Percentiles rank a stretch among this genome's conserved stretches.
phyloP scores from a whole-genome alignment of 768 basidiomycete genomes.

The Infundibulicybe gibba region DNA sequence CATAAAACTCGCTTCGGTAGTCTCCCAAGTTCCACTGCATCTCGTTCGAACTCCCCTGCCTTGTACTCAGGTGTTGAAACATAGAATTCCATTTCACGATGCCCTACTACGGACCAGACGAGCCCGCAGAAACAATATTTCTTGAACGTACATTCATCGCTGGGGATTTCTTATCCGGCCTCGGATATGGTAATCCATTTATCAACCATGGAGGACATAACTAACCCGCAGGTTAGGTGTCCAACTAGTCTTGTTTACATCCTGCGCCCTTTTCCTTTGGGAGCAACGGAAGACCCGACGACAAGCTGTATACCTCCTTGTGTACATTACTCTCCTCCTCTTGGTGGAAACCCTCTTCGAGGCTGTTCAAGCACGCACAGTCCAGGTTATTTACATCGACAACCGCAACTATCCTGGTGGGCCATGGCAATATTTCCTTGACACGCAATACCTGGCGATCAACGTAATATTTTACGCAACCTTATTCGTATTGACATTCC shows the following conservation, averaged over 20 bases:
- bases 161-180: conserved; percentile 30
- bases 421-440: conserved; percentile 37
- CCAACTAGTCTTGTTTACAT: too few relatives aligned
- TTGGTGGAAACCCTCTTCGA: conserved; percentile 2
- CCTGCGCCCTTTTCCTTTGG: too few relatives aligned
- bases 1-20: too few relatives aligned
- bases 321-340: conserved; percentile 2
- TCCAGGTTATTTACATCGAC: conserved; percentile 5
- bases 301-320: background rate
- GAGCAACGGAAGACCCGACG: too few relatives aligned
- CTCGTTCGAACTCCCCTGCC: too few relatives aligned
- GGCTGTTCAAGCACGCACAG: conserved; percentile 1
- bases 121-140: conserved; percentile 18
- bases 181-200: conserved; percentile 23
- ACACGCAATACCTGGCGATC: conserved; percentile 33
- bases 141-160: conserved; percentile 32
- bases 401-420: conserved; percentile 9
- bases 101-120: conserved; percentile 25
- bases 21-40: too few relatives aligned
- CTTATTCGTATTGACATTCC: conserved; percentile 37
- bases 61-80: too few relatives aligned
- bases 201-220: too few relatives aligned
- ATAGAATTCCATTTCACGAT: too few relatives aligned
- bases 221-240: too few relatives aligned
- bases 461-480: conserved; percentile 42